These are phyloP conservation scores for Adansonia digitata DNA, from an alignment of 345 rosid species.

Conservation along the genomic window DNA sequence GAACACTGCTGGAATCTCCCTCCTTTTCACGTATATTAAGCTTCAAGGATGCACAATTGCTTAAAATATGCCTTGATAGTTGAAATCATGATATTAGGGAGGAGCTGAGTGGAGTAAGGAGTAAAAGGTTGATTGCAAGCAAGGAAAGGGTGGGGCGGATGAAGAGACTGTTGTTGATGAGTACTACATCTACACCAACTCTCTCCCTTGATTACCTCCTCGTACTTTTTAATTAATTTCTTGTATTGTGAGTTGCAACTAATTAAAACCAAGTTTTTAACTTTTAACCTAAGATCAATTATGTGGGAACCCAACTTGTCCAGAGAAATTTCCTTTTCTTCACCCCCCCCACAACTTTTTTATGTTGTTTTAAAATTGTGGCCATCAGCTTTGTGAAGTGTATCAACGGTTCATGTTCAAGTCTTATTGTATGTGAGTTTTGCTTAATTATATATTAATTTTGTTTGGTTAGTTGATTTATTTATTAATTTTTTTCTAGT, in stretches of 20 bases:
- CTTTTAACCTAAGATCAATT: too few relatives aligned
- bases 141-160: conserved; percentile 16
- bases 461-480: too few relatives aligned
- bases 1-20: too few relatives aligned
- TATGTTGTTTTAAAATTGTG: too few relatives aligned
- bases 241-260: conserved; percentile 1
- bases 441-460: too few relatives aligned
- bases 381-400: too few relatives aligned
- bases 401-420: too few relatives aligned
- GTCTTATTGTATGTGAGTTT: too few relatives aligned
- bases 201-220: conserved; percentile 3
- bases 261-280: neutral
- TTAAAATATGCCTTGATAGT: neutral
- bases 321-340: too few relatives aligned
- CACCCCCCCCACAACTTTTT: too few relatives aligned
- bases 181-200: conserved; percentile 26
- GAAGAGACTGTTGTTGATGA: conserved; percentile 14
- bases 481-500: too few relatives aligned
- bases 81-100: neutral
- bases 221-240: neutral
- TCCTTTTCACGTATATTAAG: neutral
- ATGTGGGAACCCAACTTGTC: too few relatives aligned
- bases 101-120: conserved; percentile 11
- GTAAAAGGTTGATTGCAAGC: conserved; percentile 9
- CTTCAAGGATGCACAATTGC: neutral